Conservation (phyloP, 495 filamentous ascomycete species). For the Schizothecium vesticola region DNA sequence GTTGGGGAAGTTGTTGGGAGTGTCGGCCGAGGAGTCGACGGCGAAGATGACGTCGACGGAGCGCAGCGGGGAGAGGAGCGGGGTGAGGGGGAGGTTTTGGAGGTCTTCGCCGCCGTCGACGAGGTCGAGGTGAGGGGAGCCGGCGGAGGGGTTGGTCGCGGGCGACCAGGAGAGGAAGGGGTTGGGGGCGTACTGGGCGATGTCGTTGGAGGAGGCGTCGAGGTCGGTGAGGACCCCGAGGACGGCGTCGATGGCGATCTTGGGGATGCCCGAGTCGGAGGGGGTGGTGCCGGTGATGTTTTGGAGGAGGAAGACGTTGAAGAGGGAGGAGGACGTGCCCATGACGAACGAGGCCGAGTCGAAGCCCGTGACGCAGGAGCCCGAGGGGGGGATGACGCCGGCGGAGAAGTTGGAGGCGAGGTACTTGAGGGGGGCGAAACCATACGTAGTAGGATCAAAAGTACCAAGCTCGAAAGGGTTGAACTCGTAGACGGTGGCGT, state of each 20-base stretch:
- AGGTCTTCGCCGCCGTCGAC: constrained; percentile 84
- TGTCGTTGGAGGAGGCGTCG: constrained; percentile 59
- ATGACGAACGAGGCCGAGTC: constrained; percentile 84
- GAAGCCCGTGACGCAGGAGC: constrained; percentile 69
- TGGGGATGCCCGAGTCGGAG: constrained; percentile 41
- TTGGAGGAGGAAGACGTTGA: constrained; percentile 68
- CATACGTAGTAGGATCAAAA: constrained; percentile 75
- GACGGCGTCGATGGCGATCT: constrained; percentile 48
- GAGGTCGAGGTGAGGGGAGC: constrained; percentile 57
- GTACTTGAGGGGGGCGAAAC: constrained; percentile 69
- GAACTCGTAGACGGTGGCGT: constrained; percentile 81
- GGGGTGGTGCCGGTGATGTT: constrained; percentile 45
- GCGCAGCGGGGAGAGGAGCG: constrained; percentile 73
- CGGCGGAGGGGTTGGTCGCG: constrained; percentile 54
- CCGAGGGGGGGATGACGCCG: constrained; percentile 54
- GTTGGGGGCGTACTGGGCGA: constrained; percentile 78
- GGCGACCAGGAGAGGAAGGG: constrained; percentile 74
- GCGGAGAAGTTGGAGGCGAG: constrained; percentile 73
- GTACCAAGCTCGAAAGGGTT: constrained; percentile 84
- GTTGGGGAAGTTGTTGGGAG: constrained; percentile 72
- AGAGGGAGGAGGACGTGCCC: constrained; percentile 85
- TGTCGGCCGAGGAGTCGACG: constrained; percentile 81
- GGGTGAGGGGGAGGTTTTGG: constrained; percentile 84
- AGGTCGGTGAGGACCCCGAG: constrained; percentile 49
- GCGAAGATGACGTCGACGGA: constrained; percentile 89